Conservation (phyloP, 2,329 filamentous ascomycete species). For the Penicillium sp. region DNA sequence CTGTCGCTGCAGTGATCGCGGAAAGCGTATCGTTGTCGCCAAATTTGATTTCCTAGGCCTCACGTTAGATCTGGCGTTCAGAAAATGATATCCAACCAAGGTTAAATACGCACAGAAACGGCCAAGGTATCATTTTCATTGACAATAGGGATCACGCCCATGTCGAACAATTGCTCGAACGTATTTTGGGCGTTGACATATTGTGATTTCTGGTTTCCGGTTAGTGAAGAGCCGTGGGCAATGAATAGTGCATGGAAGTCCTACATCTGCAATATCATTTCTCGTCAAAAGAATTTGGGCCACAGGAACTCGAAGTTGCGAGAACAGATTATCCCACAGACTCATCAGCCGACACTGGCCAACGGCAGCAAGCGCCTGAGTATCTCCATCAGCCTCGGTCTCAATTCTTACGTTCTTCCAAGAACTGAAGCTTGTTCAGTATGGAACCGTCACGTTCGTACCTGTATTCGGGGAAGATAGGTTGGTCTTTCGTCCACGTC, state of each 20-base stretch:
- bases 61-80: neutral
- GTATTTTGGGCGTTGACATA: conserved; percentile 98
- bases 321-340: conserved; percentile 91
- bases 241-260: conserved; percentile 18
- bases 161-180: conserved; percentile 80
- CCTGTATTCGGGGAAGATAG: conserved; percentile 83
- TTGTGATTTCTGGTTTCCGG: conserved; percentile 66
- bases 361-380: conserved; percentile 82
- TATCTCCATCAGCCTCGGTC: conserved; percentile 3
- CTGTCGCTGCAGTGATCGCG: conserved; percentile 95
- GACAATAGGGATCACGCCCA: conserved; percentile 96
- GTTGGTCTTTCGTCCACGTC: conserved; percentile 83
- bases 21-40: conserved; percentile 98
- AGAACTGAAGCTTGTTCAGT: too few relatives aligned
- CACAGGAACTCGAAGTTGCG: conserved; percentile 81
- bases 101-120: conserved; percentile 60
- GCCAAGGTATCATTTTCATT: conserved; percentile 98
- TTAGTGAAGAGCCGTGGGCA: conserved; percentile 11
- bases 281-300: conserved; percentile 92
- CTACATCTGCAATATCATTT: conserved; percentile 92
- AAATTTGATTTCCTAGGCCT: conserved; percentile 82
- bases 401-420: neutral
- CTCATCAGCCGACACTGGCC: conserved; percentile 94
- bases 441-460: conserved; percentile 32
- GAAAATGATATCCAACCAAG: neutral